phyloP scores from a whole-genome alignment of 306 rosid genomes.

The Quercus bicolor region DNA sequence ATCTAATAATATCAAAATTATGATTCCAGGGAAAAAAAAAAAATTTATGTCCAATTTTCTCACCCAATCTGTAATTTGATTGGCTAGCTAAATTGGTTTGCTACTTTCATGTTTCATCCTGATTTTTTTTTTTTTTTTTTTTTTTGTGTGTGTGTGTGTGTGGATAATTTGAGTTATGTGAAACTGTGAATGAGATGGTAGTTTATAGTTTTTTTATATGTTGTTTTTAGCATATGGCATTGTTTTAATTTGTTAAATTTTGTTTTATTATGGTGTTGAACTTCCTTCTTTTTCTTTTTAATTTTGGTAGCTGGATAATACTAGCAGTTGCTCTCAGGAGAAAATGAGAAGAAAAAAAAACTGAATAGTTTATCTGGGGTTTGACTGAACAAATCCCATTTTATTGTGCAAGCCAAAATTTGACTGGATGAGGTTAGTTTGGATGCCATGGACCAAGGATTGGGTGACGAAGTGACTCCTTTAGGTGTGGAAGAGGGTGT shows the following conservation, averaged over 20 bases:
- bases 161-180: too few relatives aligned
- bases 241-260: background rate
- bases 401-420: conserved; percentile 16
- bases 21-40: too few relatives aligned
- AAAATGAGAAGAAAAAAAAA: background rate
- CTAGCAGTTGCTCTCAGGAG: background rate
- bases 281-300: background rate
- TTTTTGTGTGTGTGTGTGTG: background rate
- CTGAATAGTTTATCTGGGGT: conserved; percentile 14
- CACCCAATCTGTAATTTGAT: background rate
- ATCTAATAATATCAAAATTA: background rate
- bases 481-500: conserved; percentile 43
- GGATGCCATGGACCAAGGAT: conserved; percentile 54
- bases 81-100: background rate
- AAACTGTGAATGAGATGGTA: too few relatives aligned
- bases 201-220: background rate
- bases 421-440: conserved; percentile 36
- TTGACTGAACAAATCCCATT: conserved; percentile 13
- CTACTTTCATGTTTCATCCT: background rate
- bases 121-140: background rate
- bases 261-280: background rate
- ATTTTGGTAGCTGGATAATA: background rate
- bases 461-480: conserved; percentile 47
- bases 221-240: background rate
- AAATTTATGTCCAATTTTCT: background rate